These are phyloP conservation scores for Dioscorea alata DNA, from an alignment of 106 monocot genomes.

Conservation along the genomic window DNA sequence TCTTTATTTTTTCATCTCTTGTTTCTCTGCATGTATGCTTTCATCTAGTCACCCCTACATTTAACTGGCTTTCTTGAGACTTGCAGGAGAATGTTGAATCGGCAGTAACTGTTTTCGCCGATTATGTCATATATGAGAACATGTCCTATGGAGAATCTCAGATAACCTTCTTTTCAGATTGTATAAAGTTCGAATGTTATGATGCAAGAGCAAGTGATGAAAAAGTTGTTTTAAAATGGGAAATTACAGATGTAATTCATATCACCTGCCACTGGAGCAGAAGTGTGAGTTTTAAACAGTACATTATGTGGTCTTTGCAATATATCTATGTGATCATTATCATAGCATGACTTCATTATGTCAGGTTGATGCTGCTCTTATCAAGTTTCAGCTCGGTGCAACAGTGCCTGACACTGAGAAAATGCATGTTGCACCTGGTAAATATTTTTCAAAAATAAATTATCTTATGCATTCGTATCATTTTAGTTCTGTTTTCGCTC, in stretches of 20 bases:
- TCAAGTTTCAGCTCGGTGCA: neutral
- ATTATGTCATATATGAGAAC: constrained; percentile 36
- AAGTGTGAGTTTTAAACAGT: constrained; percentile 28
- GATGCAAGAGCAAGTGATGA: constrained; percentile 36
- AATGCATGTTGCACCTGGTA: neutral
- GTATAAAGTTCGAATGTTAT: constrained; percentile 40
- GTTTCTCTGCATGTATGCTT: neutral
- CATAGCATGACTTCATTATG: neutral
- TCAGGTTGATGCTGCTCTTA: neutral
- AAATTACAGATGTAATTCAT: constrained; percentile 33
- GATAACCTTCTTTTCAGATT: constrained; percentile 43
- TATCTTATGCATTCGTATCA: neutral
- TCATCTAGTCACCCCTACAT: neutral
- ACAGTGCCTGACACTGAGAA: neutral
- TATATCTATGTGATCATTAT: neutral
- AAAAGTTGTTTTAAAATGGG: constrained; percentile 25
- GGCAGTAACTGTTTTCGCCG: constrained; percentile 30
- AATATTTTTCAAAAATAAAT: neutral
- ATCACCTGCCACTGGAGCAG: constrained; percentile 34
- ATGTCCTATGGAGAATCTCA: constrained; percentile 23
- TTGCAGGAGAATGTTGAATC: constrained; percentile 24
- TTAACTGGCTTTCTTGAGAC: constrained; percentile 3
- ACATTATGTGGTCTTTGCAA: neutral
- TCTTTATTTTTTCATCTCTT: neutral
- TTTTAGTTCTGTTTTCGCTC: no score